Evolutionary conservation across 2,329 filamentous ascomycete species (phyloP).

Genomic region (Cladosporium sp.): DNA sequence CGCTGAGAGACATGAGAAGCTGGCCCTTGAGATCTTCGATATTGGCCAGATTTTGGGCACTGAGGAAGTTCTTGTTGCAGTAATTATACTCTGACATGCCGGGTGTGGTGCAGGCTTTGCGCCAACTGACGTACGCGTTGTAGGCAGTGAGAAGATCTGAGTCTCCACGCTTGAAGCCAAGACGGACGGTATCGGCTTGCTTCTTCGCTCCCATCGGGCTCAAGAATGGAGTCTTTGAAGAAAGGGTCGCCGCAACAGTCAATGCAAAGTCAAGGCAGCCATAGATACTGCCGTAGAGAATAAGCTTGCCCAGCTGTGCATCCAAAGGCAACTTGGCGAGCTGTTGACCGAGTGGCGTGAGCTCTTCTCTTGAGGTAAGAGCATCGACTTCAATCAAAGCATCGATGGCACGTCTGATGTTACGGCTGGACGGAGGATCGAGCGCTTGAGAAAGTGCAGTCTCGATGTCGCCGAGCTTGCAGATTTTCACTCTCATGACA

Average conservation of each 20-base stretch:
- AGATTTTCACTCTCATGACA: conserved; percentile 95
- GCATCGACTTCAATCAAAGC: conserved; percentile 91
- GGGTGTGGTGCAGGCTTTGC: conserved; percentile 71
- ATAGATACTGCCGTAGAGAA: conserved; percentile 82
- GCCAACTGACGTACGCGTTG: conserved; percentile 91
- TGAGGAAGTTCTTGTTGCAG: conserved; percentile 92
- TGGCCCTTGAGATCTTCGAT: conserved; percentile 97
- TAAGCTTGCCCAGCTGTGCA: conserved; percentile 91
- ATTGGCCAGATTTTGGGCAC: conserved; percentile 80
- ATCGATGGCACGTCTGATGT: conserved; percentile 89
- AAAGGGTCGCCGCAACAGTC: conserved; percentile 88
- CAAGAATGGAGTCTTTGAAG: conserved; percentile 91
- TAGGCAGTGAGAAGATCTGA: conserved; percentile 92
- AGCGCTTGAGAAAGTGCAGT: conserved; percentile 83
- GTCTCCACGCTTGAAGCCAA: conserved; percentile 78
- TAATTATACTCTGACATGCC: conserved; percentile 79
- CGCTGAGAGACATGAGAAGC: conserved; percentile 77
- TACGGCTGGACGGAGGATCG: conserved; percentile 86
- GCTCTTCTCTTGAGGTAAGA: conserved; percentile 74
- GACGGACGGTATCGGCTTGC: conserved; percentile 76
- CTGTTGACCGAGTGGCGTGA: conserved; percentile 83
- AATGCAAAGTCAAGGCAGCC: conserved; percentile 88
- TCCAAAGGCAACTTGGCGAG: conserved; percentile 87
- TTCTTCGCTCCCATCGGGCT: conserved; percentile 79
- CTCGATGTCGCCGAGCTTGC: conserved; percentile 91